Evolutionary conservation across 768 basidiomycete genomes (phyloP).

Genomic region (Boletus reticuloceps): DNA sequence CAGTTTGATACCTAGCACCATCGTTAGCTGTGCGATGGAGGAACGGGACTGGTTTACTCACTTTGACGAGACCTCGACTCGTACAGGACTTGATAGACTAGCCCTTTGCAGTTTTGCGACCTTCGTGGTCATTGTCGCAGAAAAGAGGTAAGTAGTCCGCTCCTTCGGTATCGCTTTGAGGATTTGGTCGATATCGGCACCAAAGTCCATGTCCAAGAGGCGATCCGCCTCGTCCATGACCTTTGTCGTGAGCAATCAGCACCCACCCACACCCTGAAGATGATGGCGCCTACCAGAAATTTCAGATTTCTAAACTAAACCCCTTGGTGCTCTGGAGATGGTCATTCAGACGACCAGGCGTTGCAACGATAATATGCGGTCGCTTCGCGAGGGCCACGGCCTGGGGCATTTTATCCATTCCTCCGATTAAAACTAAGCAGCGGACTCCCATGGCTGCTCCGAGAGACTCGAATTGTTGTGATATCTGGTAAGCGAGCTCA

Average conservation of each 20-base stretch:
- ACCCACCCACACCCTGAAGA: not conserved
- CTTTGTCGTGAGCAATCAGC: slow-evolving; percentile 39
- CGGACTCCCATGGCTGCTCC: slow-evolving; percentile 93
- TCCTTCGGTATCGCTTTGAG: slow-evolving; percentile 93
- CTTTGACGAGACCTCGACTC: slow-evolving; percentile 93
- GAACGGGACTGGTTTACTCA: slow-evolving; percentile 36
- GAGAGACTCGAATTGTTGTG: slow-evolving; percentile 91
- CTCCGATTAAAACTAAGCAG: slow-evolving; percentile 91
- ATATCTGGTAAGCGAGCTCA: slow-evolving; percentile 96
- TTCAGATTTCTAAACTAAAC: slow-evolving; percentile 84
- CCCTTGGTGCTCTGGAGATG: slow-evolving; percentile 98
- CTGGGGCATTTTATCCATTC: slow-evolving; percentile 88
- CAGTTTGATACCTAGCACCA: slow-evolving; percentile 83
- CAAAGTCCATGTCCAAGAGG: slow-evolving; percentile 94
- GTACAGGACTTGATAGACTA: slow-evolving; percentile 88
- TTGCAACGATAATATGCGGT: slow-evolving; percentile 94
- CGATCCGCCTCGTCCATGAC: slow-evolving; percentile 98
- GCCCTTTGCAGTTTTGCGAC: slow-evolving; percentile 95
- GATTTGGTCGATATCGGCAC: slow-evolving; percentile 93
- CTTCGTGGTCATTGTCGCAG: slow-evolving; percentile 98
- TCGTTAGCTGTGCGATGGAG: not conserved
- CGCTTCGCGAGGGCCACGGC: slow-evolving; percentile 89
- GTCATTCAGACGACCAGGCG: slow-evolving; percentile 89
- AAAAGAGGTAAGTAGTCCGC: slow-evolving; percentile 93
- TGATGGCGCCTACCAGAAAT: slow-evolving; percentile 65